Base-by-base conservation (phyloP, 164 flowering plant genomes). In the Berberis vulgaris region DNA sequence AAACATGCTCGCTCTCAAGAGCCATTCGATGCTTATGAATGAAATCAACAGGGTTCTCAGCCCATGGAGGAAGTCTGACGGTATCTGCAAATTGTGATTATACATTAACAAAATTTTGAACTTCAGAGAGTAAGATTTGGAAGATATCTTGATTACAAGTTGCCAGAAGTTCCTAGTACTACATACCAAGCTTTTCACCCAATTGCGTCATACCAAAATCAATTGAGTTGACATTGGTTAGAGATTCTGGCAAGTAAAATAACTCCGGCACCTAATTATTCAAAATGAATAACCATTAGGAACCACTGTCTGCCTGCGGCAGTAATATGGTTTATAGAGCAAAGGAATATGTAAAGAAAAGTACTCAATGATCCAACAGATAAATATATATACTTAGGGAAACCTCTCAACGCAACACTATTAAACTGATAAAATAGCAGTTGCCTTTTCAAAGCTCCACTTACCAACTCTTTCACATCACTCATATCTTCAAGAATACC, bases 391-490 rank as follows among this genome's bases (percentile, higher is more conserved):
- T 26, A 26, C 26, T 26, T 26, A 26, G 26, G 26, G 26, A 26
- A 26, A 26, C 26, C 26, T 26, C 26, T 26, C 26, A 26, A 26
- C 26, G 26, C 26, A 26, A 26, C 26, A 26, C 26, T 26, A 26
- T 26, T 26, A 26, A 26, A 26, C 26, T 26, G 26, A 26, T 26
- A 26, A 26, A 26, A 26, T 26, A 26, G 26, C 26, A 26, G 26
- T 26, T 26, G 26, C 26, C 26, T 26, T 26, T 26, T 26, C 26
- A 26, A 26, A 26, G 26, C 26, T 26, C 26, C 26, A 11, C 68
- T 71, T 82, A 95, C 99, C 94, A 95, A 73, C 82, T 95, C 99
- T 77, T 95, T 95, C 68, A 95, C 96, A 79, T 95, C 99, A 78
- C 97, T 95, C 97, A 91, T 95, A 70, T 95, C 99, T 79, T 95